These are phyloP conservation scores for Chenopodium berlandieri DNA, from an alignment of 148 eudicot genomes.

Conservation along the genomic window DNA sequence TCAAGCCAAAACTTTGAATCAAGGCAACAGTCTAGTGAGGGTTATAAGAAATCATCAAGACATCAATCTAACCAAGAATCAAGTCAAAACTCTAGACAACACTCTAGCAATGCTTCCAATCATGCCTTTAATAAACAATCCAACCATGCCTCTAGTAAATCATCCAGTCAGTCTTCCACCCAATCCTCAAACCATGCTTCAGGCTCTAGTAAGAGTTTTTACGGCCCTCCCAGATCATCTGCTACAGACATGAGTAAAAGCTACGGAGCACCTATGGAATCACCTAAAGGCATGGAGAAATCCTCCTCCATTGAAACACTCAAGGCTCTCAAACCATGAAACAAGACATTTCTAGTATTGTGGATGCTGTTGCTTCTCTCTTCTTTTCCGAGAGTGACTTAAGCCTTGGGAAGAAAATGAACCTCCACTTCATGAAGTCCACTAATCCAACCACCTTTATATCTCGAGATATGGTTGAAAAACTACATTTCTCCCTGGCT, in stretches of 20 bases:
- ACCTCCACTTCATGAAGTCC: slow-evolving; percentile 18
- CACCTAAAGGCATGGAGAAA: not conserved
- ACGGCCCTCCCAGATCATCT: slow-evolving; percentile 19
- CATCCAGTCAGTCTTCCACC: not conserved
- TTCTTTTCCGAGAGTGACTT: slow-evolving; percentile 21
- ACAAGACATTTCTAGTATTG: not conserved
- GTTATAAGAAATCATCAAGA: not conserved
- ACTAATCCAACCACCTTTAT: slow-evolving; percentile 22
- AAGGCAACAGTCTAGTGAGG: not conserved
- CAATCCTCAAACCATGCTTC: not conserved
- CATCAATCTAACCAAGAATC: not conserved
- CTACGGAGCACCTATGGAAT: slow-evolving; percentile 13
- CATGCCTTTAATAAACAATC: not conserved
- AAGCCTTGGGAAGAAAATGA: slow-evolving; percentile 29
- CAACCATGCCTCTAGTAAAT: not conserved
- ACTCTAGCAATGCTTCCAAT: not conserved
- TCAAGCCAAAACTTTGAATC: not conserved
- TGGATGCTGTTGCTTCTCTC: slow-evolving; percentile 23
- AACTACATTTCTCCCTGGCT: slow-evolving; percentile 10
- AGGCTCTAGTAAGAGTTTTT: slow-evolving; percentile 4
- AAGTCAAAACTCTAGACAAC: not conserved
- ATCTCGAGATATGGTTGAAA: slow-evolving; percentile 23
- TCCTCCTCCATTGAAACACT: not conserved
- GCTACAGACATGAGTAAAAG: slow-evolving; percentile 14
- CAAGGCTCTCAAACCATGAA: not conserved